Conservation (phyloP, 805 yeast genomes). For the Zygosaccharomyces bisporus region DNA sequence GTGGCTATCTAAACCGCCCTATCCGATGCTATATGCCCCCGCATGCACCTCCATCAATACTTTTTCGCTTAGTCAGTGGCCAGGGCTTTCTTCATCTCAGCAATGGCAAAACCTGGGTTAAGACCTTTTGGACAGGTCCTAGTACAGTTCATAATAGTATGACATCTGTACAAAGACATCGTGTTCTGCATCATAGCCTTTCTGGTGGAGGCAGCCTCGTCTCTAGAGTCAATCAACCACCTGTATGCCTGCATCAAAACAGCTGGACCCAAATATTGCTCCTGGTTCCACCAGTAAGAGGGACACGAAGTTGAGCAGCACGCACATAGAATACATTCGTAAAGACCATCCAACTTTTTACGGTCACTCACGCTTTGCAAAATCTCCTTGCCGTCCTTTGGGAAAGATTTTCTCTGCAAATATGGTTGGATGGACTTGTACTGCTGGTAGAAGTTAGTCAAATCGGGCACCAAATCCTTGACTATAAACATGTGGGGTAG, state of each 20-base stretch:
- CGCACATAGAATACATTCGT: slow-evolving; percentile 97
- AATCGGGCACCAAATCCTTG: slow-evolving; percentile 94
- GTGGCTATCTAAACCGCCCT: not conserved
- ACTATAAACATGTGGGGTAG: slow-evolving; percentile 98
- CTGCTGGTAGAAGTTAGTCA: slow-evolving; percentile 96
- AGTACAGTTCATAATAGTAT: slow-evolving; percentile 98
- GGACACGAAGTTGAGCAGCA: slow-evolving; percentile 99
- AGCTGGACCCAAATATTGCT: slow-evolving; percentile 97
- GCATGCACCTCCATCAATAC: not conserved
- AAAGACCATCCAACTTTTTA: slow-evolving; percentile 92
- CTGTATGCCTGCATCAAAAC: slow-evolving; percentile 98
- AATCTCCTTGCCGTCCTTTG: slow-evolving; percentile 90
- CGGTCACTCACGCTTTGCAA: slow-evolving; percentile 89
- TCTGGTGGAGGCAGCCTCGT: slow-evolving; percentile 78
- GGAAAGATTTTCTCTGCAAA: slow-evolving; percentile 72
- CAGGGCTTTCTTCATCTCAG: slow-evolving; percentile 91
- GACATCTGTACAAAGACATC: slow-evolving; percentile 97
- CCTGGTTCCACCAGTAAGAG: slow-evolving; percentile 99
- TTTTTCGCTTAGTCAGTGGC: slow-evolving; percentile 55
- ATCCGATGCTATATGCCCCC: slow-evolving; percentile 1
- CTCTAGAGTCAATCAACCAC: slow-evolving; percentile 98
- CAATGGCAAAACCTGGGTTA: slow-evolving; percentile 97
- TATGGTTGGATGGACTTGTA: slow-evolving; percentile 97
- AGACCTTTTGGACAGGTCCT: slow-evolving; percentile 97
- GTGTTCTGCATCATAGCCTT: slow-evolving; percentile 90